phyloP scores from a whole-genome alignment of 2,329 filamentous ascomycete species.

The Sporothrix brasiliensis region DNA sequence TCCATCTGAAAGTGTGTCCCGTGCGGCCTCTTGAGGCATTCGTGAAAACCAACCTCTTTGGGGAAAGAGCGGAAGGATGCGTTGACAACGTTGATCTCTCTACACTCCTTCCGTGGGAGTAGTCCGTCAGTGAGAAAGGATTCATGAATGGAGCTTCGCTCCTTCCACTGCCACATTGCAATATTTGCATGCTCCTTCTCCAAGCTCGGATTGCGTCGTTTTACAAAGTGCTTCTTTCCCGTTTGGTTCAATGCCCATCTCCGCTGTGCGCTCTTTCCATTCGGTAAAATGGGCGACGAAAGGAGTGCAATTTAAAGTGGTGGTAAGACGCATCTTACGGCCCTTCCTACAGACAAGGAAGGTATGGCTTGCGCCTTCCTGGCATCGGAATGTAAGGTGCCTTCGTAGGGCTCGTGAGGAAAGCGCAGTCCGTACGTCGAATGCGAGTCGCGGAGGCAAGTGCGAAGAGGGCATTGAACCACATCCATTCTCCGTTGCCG shows the following conservation, averaged over 20 bases:
- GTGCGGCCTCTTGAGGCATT: neutral
- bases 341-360: neutral
- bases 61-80: neutral
- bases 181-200: constrained; percentile 4
- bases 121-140: neutral
- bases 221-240: neutral
- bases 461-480: neutral
- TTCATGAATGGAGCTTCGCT: constrained; percentile 8
- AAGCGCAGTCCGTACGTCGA: neutral
- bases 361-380: neutral
- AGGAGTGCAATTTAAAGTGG: constrained; percentile 10
- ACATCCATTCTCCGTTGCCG: neutral
- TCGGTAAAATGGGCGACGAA: neutral
- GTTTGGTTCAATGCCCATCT: neutral
- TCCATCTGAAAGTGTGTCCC: neutral
- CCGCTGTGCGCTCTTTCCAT: neutral
- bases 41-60: constrained; percentile 6
- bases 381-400: neutral
- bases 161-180: constrained; percentile 13
- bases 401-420: constrained; percentile 1
- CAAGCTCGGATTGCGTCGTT: neutral
- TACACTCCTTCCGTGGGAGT: constrained; percentile 1
- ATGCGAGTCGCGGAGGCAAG: neutral
- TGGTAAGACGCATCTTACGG: neutral
- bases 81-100: constrained; percentile 8